These are phyloP conservation scores for Ophiostoma australiae DNA, from an alignment of 2,329 filamentous ascomycete genomes.

Conservation along the genomic window DNA sequence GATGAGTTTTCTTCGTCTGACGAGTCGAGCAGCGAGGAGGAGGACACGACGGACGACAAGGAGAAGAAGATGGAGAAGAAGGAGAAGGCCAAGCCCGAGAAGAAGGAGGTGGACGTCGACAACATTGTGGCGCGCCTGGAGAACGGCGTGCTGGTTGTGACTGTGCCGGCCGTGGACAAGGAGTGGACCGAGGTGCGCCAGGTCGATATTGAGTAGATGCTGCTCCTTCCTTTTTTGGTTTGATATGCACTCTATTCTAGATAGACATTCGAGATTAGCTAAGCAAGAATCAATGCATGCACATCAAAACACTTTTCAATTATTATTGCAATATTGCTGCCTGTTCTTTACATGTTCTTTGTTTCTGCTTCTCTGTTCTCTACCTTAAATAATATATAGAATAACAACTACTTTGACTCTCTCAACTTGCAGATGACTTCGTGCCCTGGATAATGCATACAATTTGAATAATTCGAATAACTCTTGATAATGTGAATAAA, in stretches of 20 bases:
- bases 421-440: too few species aligned
- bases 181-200: conserved; percentile 58
- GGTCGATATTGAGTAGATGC: conserved; percentile 49
- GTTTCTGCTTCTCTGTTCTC: not conserved
- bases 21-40: not conserved
- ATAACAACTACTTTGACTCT: too few species aligned
- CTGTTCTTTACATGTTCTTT: not conserved
- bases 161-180: conserved; percentile 61
- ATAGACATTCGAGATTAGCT: not conserved
- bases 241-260: not conserved
- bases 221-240: not conserved
- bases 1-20: not conserved
- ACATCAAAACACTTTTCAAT: not conserved
- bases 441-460: too few species aligned
- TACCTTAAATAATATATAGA: too few species aligned
- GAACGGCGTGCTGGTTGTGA: conserved; percentile 70
- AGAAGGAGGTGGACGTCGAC: conserved; percentile 57
- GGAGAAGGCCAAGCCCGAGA: conserved; percentile 42
- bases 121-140: conserved; percentile 70
- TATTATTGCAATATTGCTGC: not conserved
- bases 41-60: conserved; percentile 41
- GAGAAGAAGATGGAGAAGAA: conserved; percentile 42
- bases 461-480: not conserved
- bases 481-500: not conserved
- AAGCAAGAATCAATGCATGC: not conserved